phyloP scores from a whole-genome alignment of 352 stramenopile species.

The Globisporangium abappressorium region DNA sequence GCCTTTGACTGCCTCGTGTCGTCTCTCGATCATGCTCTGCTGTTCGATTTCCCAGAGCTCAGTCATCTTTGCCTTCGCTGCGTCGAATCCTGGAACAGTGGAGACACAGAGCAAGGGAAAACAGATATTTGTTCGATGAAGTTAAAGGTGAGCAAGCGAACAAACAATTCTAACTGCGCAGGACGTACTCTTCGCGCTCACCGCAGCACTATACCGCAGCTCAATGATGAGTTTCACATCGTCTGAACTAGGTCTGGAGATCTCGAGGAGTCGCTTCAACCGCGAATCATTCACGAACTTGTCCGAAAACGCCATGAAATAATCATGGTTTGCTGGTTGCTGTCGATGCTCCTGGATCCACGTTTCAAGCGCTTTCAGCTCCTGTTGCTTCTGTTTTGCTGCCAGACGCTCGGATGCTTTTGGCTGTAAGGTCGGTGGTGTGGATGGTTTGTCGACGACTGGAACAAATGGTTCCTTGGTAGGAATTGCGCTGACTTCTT shows the following conservation, averaged over 20 bases:
- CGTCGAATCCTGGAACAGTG: constrained; percentile 26
- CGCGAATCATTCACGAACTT: constrained; percentile 14
- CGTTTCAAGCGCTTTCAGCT: constrained; percentile 11
- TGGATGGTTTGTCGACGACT: neutral
- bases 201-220: constrained; percentile 31
- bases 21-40: constrained; percentile 19
- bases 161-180: neutral
- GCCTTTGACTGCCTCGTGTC: constrained; percentile 25
- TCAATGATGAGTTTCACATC: constrained; percentile 29
- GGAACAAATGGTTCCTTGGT: constrained; percentile 8
- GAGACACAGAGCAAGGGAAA: neutral
- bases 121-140: neutral
- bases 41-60: constrained; percentile 36
- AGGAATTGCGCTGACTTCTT: neutral
- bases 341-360: constrained; percentile 14
- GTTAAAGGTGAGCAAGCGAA: neutral
- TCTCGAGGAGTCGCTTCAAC: constrained; percentile 14
- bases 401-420: constrained; percentile 23
- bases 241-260: constrained; percentile 9
- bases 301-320: constrained; percentile 10
- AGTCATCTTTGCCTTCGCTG: constrained; percentile 27
- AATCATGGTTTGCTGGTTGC: constrained; percentile 7
- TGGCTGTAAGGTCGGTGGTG: neutral
- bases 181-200: constrained; percentile 39
- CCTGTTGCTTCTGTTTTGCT: constrained; percentile 17